Conservation (phyloP, 1,284 basidiomycete species). For the Ceratobasidium sp. region DNA sequence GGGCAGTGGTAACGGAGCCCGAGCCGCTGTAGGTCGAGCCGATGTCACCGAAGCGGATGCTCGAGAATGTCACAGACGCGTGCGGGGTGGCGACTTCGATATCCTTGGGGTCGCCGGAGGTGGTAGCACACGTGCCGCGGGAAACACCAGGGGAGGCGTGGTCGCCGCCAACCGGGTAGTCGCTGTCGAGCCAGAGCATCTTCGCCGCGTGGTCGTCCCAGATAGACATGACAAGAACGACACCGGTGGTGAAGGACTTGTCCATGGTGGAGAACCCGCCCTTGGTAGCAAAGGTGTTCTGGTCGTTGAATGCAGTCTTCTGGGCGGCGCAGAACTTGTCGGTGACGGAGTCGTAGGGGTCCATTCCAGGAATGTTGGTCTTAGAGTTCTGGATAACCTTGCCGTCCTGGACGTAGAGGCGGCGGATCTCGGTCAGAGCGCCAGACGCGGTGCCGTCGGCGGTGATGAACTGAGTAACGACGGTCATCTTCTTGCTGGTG, state of each 20-base stretch:
- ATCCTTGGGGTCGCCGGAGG: constrained; percentile 63
- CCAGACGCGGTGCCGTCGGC: constrained; percentile 62
- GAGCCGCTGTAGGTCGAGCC: constrained; percentile 55
- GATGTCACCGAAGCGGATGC: constrained; percentile 47
- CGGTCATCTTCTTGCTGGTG: constrained; percentile 65
- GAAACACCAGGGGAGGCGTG: constrained; percentile 48
- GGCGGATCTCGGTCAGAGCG: constrained; percentile 65
- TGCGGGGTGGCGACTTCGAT: constrained; percentile 58
- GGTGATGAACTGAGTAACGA: constrained; percentile 70
- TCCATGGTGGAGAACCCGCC: constrained; percentile 65
- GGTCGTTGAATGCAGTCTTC: constrained; percentile 61
- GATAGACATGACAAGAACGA: constrained; percentile 69
- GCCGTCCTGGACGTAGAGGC: constrained; percentile 68
- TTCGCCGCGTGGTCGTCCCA: constrained; percentile 71
- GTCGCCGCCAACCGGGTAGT: constrained; percentile 62
- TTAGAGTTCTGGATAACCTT: constrained; percentile 65
- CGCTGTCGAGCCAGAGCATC: constrained; percentile 73
- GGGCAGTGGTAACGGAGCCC: constrained; percentile 56
- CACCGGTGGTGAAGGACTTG: constrained; percentile 61
- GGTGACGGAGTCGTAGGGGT: constrained; percentile 59
- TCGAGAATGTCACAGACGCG: constrained; percentile 55
- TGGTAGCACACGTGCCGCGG: constrained; percentile 61
- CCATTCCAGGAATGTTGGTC: too few species aligned
- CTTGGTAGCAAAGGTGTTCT: constrained; percentile 62
- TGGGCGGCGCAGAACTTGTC: constrained; percentile 60